Conservation (phyloP, 192 early-diverging fungal species). For the Umbelopsis sp. region DNA sequence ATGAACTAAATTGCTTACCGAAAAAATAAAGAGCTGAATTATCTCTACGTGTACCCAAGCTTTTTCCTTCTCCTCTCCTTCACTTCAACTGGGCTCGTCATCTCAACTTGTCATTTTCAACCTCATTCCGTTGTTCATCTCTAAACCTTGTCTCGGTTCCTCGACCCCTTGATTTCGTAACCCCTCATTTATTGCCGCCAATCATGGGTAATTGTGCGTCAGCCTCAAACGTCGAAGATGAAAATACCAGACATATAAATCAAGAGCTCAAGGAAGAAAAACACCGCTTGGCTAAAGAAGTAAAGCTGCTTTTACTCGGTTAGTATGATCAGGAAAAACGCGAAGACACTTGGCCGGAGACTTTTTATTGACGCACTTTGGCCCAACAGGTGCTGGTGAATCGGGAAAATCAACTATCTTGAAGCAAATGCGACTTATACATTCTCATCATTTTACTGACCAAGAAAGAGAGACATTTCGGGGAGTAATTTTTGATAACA, state of each 20-base stretch:
- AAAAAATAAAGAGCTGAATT: too few relatives aligned
- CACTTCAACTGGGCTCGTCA: too few relatives aligned
- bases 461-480: conserved; percentile 32
- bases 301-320: conserved; percentile 73
- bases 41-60: too few relatives aligned
- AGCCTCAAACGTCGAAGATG: background rate
- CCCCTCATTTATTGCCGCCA: background rate
- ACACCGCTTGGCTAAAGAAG: conserved; percentile 58
- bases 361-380: background rate
- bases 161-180: too few relatives aligned
- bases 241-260: conserved; percentile 48
- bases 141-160: too few relatives aligned
- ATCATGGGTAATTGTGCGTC: conserved; percentile 1
- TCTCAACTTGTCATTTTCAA: too few relatives aligned
- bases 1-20: too few relatives aligned
- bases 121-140: too few relatives aligned
- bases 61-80: too few relatives aligned
- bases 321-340: background rate
- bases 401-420: conserved; percentile 59
- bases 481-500: conserved; percentile 41
- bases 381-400: conserved; percentile 49
- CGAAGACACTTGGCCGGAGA: background rate
- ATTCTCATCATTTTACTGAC: conserved; percentile 22
- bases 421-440: conserved; percentile 52
- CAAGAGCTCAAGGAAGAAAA: conserved; percentile 63